phyloP scores from a whole-genome alignment of 768 basidiomycete genomes.

The Psilocybe subaeruginosa region DNA sequence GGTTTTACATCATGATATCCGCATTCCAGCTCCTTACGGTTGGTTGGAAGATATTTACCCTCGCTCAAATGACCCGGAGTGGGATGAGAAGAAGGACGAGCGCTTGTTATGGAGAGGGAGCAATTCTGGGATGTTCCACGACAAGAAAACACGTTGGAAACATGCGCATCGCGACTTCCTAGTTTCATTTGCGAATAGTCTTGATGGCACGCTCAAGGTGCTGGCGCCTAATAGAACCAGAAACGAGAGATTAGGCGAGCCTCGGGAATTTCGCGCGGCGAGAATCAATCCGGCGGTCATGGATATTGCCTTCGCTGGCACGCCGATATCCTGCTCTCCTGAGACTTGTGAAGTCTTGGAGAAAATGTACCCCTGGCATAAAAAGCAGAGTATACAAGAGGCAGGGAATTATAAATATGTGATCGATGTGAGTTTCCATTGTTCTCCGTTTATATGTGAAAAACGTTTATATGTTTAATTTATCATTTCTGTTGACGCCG shows the following conservation, averaged over 20 bases:
- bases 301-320: constrained; percentile 61
- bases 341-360: constrained; percentile 45
- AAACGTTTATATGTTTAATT: not conserved
- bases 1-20: constrained; percentile 57
- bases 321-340: constrained; percentile 42
- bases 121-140: constrained; percentile 65
- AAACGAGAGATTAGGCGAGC: constrained; percentile 35
- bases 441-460: not conserved
- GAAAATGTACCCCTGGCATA: constrained; percentile 52
- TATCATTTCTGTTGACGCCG: not conserved
- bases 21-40: constrained; percentile 47
- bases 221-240: constrained; percentile 33
- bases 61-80: constrained; percentile 57
- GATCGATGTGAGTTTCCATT: constrained; percentile 47
- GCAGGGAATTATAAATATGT: constrained; percentile 66
- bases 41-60: constrained; percentile 48
- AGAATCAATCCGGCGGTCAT: constrained; percentile 56
- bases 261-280: constrained; percentile 35
- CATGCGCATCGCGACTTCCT: constrained; percentile 53
- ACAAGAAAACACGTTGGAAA: constrained; percentile 44
- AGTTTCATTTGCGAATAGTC: constrained; percentile 43
- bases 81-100: constrained; percentile 66
- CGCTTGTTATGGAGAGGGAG: constrained; percentile 74
- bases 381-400: constrained; percentile 42
- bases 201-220: constrained; percentile 41